These are phyloP conservation scores for Botrytis sinoallii DNA, from an alignment of 2,329 filamentous ascomycete genomes.

Conservation along the genomic window DNA sequence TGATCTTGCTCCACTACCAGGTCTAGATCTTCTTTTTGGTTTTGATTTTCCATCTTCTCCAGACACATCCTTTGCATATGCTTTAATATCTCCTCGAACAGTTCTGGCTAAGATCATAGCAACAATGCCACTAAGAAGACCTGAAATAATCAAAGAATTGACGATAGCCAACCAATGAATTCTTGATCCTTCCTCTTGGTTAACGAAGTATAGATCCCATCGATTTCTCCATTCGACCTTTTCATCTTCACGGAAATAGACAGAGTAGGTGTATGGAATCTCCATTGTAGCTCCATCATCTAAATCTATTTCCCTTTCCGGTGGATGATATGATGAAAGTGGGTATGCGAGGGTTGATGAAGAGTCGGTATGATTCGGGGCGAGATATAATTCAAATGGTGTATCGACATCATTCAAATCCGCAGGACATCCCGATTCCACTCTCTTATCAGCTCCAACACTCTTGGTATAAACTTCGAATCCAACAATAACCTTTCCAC, in stretches of 20 bases:
- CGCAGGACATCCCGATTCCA: constrained; percentile 63
- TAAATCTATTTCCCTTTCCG: constrained; percentile 53
- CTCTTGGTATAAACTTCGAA: constrained; percentile 92
- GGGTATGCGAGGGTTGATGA: constrained; percentile 48
- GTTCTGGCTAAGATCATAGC: constrained; percentile 79
- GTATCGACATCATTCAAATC: constrained; percentile 61
- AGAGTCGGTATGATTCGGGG: constrained; percentile 57
- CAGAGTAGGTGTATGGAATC: constrained; percentile 84
- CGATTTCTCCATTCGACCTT: constrained; percentile 77
- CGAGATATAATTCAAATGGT: constrained; percentile 66
- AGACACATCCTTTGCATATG: constrained; percentile 58
- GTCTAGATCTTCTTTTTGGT: constrained; percentile 48
- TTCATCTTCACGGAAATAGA: constrained; percentile 83
- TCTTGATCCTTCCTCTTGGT: constrained; percentile 75
- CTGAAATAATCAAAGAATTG: constrained; percentile 82
- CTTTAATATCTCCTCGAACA: constrained; percentile 74
- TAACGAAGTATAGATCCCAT: constrained; percentile 88
- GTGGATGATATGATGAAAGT: constrained; percentile 56
- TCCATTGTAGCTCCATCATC: constrained; percentile 64
- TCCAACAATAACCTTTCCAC: constrained; percentile 77
- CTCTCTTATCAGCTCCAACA: constrained; percentile 59
- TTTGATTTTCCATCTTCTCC: constrained; percentile 65
- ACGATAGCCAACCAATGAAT: constrained; percentile 88
- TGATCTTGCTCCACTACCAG: constrained; percentile 42
- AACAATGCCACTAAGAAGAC: constrained; percentile 73